These are phyloP conservation scores for Microbotryum scabiosae DNA, from an alignment of 1,284 basidiomycete genomes.

Conservation along the genomic window DNA sequence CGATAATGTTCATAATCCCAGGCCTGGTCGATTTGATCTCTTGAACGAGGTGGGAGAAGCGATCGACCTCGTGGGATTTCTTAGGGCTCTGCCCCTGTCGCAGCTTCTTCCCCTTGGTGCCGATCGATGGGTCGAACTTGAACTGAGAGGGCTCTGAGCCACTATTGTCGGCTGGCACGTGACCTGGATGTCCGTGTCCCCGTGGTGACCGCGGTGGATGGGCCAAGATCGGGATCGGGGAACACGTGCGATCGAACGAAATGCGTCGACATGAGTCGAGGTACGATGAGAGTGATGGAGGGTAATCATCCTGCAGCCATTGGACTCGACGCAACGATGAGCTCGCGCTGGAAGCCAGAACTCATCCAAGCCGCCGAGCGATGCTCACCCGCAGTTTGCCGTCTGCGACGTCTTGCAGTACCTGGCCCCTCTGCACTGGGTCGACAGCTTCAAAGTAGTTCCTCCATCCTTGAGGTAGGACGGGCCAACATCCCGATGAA, in stretches of 20 bases:
- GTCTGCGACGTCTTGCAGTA: conserved; percentile 4
- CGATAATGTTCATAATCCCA: conserved; percentile 13
- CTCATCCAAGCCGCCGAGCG: neutral
- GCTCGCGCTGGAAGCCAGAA: neutral
- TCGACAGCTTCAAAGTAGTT: conserved; percentile 4
- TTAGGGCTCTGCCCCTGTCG: conserved; percentile 19
- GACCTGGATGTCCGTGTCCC: neutral
- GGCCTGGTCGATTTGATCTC: neutral
- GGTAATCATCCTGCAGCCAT: conserved; percentile 1
- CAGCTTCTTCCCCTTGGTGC: neutral
- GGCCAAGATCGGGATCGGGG: conserved; percentile 12
- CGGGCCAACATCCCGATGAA: conserved; percentile 6
- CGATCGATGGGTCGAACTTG: neutral
- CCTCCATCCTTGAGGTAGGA: conserved; percentile 16
- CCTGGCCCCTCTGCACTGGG: neutral
- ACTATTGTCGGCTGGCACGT: no score
- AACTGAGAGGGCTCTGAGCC: no score
- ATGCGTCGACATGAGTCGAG: conserved; percentile 7
- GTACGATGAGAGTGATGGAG: neutral
- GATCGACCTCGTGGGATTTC: conserved; percentile 24
- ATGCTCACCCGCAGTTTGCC: neutral
- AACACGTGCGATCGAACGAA: conserved; percentile 21
- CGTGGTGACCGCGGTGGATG: neutral
- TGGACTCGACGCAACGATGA: no score
- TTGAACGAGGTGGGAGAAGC: conserved; percentile 6